phyloP scores from a whole-genome alignment of 2,329 filamentous ascomycete species.

The Rhynchosporium secalis region DNA sequence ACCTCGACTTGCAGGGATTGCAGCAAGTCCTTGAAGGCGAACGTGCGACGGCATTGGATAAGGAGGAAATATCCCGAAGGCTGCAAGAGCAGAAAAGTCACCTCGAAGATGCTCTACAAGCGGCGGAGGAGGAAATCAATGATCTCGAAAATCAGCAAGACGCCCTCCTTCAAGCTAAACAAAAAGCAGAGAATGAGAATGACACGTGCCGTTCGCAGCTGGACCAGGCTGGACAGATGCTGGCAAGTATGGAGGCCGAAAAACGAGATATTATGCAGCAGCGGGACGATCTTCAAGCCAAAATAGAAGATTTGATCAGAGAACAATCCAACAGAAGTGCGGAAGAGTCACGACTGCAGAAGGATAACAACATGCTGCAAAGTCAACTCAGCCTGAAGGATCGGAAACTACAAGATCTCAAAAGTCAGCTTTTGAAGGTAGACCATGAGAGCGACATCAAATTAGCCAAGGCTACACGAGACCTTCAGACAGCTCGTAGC shows the following conservation, averaged over 20 bases:
- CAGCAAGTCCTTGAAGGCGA: constrained; percentile 96
- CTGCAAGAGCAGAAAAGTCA: constrained; percentile 89
- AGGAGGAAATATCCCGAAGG: constrained; percentile 99
- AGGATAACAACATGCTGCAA: constrained; percentile 87
- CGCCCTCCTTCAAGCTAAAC: constrained; percentile 83
- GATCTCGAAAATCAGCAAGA: constrained; percentile 92
- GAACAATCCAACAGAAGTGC: constrained; percentile 72
- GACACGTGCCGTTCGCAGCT: constrained; percentile 78
- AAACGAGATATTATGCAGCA: constrained; percentile 72
- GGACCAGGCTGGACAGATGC: constrained; percentile 87
- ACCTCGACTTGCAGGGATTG: constrained; percentile 83
- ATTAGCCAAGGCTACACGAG: constrained; percentile 73
- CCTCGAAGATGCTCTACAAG: constrained; percentile 87
- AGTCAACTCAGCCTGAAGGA: constrained; percentile 89
- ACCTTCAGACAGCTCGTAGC: constrained; percentile 70
- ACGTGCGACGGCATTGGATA: constrained; percentile 90
- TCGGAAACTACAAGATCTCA: constrained; percentile 83
- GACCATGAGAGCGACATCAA: constrained; percentile 91
- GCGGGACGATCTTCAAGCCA: constrained; percentile 67
- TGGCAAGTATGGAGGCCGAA: constrained; percentile 81
- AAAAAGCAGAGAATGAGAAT: constrained; percentile 81
- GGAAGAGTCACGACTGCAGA: constrained; percentile 73
- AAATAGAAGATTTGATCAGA: constrained; percentile 69
- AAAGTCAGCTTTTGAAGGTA: constrained; percentile 76
- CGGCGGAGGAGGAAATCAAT: constrained; percentile 91